phyloP scores from a whole-genome alignment of 306 rosid species.

The Casuarina equisetifolia region DNA sequence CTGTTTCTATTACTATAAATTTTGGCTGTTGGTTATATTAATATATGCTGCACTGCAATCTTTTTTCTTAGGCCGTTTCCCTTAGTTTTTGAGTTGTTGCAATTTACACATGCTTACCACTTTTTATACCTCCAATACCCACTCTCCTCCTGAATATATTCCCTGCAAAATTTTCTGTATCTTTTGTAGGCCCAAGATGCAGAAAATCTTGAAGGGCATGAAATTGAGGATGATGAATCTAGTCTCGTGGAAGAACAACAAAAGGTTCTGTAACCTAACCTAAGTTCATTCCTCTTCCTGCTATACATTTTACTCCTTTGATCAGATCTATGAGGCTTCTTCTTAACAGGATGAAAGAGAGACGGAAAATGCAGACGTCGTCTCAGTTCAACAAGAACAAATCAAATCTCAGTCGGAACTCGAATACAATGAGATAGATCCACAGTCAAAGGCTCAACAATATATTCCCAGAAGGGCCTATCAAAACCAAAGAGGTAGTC shows the following conservation, averaged over 20 bases:
- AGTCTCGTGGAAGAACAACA: conserved; percentile 27
- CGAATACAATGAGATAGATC: conserved; percentile 54
- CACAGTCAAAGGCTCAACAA: conserved; percentile 71
- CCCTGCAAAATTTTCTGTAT: background rate
- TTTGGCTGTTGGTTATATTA: background rate
- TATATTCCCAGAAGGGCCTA: conserved; percentile 56
- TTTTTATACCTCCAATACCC: background rate
- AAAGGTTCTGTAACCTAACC: conserved; percentile 33
- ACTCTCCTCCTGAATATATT: background rate
- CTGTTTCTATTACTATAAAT: background rate
- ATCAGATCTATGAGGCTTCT: conserved; percentile 17
- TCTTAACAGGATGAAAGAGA: conserved; percentile 63
- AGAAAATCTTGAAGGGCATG: conserved; percentile 14
- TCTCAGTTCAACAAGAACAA: conserved; percentile 54
- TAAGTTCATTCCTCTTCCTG: conserved; percentile 4
- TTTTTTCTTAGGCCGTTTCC: background rate
- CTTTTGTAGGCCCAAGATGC: conserved; percentile 5
- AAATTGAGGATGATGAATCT: conserved; percentile 10
- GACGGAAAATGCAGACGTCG: conserved; percentile 46
- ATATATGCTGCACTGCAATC: background rate
- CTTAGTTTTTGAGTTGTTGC: background rate
- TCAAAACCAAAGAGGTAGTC: conserved; percentile 86
- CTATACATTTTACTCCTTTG: conserved; percentile 9
- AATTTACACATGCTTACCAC: background rate
- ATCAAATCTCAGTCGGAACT: conserved; percentile 42